These are phyloP conservation scores for Rhodotorula mucilaginosa DNA, from an alignment of 1,284 basidiomycete genomes.

Conservation along the genomic window DNA sequence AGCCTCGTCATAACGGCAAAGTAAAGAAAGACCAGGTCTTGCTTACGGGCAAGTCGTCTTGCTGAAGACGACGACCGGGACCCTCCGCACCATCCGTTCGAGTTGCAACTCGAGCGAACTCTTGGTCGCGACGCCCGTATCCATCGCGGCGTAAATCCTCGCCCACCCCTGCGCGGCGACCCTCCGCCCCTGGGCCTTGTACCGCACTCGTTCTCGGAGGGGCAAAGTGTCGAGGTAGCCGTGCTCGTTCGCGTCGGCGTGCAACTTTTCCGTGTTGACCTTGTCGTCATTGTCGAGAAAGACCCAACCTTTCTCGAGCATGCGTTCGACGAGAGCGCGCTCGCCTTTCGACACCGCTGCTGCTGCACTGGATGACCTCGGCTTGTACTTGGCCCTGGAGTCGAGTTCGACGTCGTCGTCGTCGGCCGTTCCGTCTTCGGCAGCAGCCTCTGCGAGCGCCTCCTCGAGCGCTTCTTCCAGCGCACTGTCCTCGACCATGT, in stretches of 20 bases:
- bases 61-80: conserved; percentile 74
- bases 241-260: conserved; percentile 14
- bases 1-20: not conserved
- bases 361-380: not conserved
- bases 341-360: not conserved
- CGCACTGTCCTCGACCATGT: conserved; percentile 27
- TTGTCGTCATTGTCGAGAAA: conserved; percentile 31
- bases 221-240: conserved; percentile 15
- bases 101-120: conserved; percentile 49
- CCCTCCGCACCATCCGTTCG: conserved; percentile 54
- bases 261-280: conserved; percentile 23
- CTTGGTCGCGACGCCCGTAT: conserved; percentile 12
- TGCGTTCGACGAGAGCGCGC: conserved; percentile 13
- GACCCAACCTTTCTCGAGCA: conserved; percentile 22
- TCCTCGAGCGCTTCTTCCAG: not conserved
- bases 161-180: conserved; percentile 28
- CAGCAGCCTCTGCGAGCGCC: not conserved
- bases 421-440: no score
- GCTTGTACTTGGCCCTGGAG: not conserved
- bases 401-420: not conserved
- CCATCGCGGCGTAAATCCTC: conserved; percentile 22
- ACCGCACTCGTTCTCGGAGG: conserved; percentile 29
- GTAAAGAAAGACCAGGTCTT: conserved; percentile 33
- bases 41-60: conserved; percentile 71
- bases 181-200: conserved; percentile 1